These are phyloP conservation scores for Marasmius oreades DNA, from an alignment of 1,284 basidiomycete species.

Conservation along the genomic window DNA sequence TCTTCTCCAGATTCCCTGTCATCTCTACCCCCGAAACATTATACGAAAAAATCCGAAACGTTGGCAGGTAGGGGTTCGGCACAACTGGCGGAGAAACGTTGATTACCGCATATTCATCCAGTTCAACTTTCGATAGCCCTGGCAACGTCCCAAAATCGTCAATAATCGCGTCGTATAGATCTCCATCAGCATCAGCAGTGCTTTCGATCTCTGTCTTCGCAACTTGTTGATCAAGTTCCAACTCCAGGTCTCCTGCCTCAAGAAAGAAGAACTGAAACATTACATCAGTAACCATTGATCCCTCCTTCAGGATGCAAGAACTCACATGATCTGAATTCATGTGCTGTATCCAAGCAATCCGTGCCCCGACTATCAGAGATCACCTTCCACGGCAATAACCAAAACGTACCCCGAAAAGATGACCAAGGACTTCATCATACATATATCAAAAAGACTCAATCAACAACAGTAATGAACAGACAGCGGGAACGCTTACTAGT, in stretches of 20 bases:
- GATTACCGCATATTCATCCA: conserved; percentile 70
- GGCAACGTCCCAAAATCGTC: conserved; percentile 58
- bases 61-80: conserved; percentile 84
- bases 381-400: background rate
- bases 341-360: conserved; percentile 40
- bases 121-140: conserved; percentile 47
- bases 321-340: conserved; percentile 77
- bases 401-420: conserved; percentile 74
- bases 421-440: conserved; percentile 58
- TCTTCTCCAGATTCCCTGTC: conserved; percentile 21
- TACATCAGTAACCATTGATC: background rate
- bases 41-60: conserved; percentile 81
- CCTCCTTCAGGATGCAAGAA: conserved; percentile 11
- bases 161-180: conserved; percentile 49
- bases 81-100: conserved; percentile 82
- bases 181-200: conserved; percentile 18
- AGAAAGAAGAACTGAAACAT: conserved; percentile 56
- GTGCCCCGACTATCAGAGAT: background rate
- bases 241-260: conserved; percentile 50
- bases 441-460: background rate
- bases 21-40: conserved; percentile 53
- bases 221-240: conserved; percentile 25
- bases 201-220: conserved; percentile 15
- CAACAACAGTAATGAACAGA: background rate
- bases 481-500: conserved; percentile 40